Conservation (phyloP, 192 early-diverging fungal genomes). For the Backusella westeae region DNA sequence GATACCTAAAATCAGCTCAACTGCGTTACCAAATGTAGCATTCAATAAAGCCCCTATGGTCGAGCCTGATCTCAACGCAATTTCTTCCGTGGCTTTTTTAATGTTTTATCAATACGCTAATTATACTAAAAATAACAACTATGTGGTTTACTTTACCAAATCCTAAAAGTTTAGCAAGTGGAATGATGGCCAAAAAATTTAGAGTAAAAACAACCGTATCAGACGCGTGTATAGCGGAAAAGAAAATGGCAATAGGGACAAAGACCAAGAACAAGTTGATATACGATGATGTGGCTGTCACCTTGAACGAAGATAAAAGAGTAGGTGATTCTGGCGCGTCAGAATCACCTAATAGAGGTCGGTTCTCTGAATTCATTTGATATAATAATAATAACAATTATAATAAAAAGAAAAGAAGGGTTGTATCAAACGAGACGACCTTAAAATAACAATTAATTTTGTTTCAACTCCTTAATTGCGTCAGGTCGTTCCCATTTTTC, state of each 20-base stretch:
- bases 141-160: constrained; percentile 23
- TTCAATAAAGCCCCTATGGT: constrained; percentile 34
- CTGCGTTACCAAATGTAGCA: constrained; percentile 66
- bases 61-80: constrained; percentile 45
- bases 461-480: not conserved
- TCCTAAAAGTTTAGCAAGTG: constrained; percentile 72
- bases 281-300: constrained; percentile 53
- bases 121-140: no score
- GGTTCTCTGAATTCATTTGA: constrained; percentile 13
- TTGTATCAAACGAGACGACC: not conserved
- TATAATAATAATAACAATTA: not conserved
- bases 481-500: not conserved
- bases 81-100: constrained; percentile 69
- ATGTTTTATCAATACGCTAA: not conserved
- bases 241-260: constrained; percentile 76
- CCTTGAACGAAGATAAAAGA: constrained; percentile 46
- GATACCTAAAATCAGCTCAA: constrained; percentile 78
- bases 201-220: constrained; percentile 70
- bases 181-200: constrained; percentile 91
- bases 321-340: not conserved
- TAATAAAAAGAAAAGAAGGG: not conserved
- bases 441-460: not conserved
- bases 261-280: constrained; percentile 75
- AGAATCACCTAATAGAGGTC: constrained; percentile 10
- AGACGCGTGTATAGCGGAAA: constrained; percentile 52